phyloP scores from a whole-genome alignment of 257 asterid genomes.

The Ocimum tenuiflorum region DNA sequence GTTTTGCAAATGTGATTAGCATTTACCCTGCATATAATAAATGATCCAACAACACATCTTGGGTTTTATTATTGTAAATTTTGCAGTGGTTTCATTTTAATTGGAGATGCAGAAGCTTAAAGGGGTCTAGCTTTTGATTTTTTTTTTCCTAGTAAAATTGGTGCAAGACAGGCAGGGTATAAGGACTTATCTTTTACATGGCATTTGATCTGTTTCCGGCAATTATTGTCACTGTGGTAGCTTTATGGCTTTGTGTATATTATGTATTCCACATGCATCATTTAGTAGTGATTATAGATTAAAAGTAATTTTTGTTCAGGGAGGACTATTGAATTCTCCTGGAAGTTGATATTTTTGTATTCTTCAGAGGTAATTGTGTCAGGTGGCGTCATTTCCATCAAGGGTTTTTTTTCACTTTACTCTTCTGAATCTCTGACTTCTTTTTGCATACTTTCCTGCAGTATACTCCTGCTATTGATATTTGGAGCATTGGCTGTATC shows the following conservation, averaged over 20 bases:
- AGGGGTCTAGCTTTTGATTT: conserved; percentile 1
- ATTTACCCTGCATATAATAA: background rate
- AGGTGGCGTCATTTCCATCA: conserved; percentile 34
- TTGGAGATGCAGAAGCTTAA: background rate
- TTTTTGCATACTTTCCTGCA: conserved; percentile 34
- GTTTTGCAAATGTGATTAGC: background rate
- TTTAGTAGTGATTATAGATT: conserved; percentile 61
- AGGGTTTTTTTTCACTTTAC: conserved; percentile 13
- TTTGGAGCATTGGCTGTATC: conserved; percentile 91
- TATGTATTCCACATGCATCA: conserved; percentile 28
- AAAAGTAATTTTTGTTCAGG: conserved; percentile 75
- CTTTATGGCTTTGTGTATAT: conserved; percentile 4
- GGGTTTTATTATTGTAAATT: background rate
- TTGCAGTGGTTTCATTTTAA: background rate
- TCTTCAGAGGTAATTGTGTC: conserved; percentile 67
- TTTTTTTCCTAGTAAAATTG: background rate
- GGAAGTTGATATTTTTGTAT: conserved; percentile 82
- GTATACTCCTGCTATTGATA: conserved; percentile 91
- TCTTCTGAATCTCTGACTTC: conserved; percentile 22
- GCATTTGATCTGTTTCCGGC: conserved; percentile 1
- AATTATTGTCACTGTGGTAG: conserved; percentile 1
- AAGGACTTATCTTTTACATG: background rate
- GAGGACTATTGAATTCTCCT: conserved; percentile 82
- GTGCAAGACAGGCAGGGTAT: background rate
- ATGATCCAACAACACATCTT: background rate